phyloP scores from a whole-genome alignment of 2,329 filamentous ascomycete species.

The Diplodia mutila region DNA sequence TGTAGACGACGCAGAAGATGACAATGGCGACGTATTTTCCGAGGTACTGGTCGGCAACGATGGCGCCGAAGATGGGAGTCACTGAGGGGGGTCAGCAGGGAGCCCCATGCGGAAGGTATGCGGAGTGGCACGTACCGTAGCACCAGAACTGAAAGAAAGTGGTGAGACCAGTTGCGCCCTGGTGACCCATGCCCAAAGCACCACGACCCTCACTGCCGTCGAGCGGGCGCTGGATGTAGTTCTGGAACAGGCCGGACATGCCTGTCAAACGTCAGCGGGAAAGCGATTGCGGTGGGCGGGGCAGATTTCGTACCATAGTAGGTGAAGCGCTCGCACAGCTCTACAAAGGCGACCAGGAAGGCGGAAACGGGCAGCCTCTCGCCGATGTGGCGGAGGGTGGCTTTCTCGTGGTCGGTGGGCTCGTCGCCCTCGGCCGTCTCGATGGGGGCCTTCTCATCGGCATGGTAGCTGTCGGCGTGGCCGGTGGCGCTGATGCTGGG shows the following conservation, averaged over 20 bases:
- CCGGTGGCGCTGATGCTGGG: slow-evolving; percentile 9
- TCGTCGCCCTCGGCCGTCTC: slow-evolving; percentile 32
- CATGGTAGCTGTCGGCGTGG: slow-evolving; percentile 12
- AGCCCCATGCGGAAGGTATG: slow-evolving; percentile 33
- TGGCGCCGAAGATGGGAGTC: slow-evolving; percentile 44
- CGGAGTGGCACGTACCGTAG: slow-evolving; percentile 44
- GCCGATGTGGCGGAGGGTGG: slow-evolving; percentile 39
- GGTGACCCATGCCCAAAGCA: slow-evolving; percentile 36
- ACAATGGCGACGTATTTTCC: slow-evolving; percentile 69
- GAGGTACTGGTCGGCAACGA: slow-evolving; percentile 64
- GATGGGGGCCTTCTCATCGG: slow-evolving; percentile 18
- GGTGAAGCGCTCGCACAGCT: slow-evolving; percentile 45
- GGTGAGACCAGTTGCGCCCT: slow-evolving; percentile 40
- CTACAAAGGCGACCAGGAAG: slow-evolving; percentile 43
- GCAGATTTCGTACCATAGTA: slow-evolving; percentile 29
- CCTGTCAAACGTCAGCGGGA: not conserved
- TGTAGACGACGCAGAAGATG: slow-evolving; percentile 61
- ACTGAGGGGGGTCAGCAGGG: slow-evolving; percentile 24
- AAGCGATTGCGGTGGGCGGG: no score
- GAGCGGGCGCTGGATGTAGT: slow-evolving; percentile 39
- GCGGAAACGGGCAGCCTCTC: slow-evolving; percentile 42
- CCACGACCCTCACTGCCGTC: slow-evolving; percentile 29
- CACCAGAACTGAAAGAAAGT: slow-evolving; percentile 44
- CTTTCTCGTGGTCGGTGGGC: slow-evolving; percentile 41
- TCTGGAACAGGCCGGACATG: slow-evolving; percentile 42